Conservation (phyloP, 2,329 filamentous ascomycete species). For the Alternaria gansuensis region DNA sequence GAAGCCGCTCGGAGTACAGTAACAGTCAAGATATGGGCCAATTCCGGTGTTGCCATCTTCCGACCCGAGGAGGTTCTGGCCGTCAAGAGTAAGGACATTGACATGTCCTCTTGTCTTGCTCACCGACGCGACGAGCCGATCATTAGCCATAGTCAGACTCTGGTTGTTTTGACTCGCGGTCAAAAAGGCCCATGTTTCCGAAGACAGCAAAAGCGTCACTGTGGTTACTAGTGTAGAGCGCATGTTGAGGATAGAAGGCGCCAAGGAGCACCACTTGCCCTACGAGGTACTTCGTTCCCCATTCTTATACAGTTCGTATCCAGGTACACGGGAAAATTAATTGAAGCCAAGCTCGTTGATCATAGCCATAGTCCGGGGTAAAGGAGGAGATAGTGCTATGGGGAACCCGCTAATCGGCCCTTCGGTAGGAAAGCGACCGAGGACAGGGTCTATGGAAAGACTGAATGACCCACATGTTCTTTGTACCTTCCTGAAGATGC, state of each 20-base stretch:
- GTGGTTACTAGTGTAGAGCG: constrained; percentile 17
- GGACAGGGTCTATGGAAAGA: background rate
- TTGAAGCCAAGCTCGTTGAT: constrained; percentile 18
- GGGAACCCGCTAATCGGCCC: constrained; percentile 20
- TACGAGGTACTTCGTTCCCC: constrained; percentile 11
- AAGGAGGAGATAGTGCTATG: constrained; percentile 24
- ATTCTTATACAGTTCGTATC: constrained; percentile 18
- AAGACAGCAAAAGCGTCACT: constrained; percentile 23
- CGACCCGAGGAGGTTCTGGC: constrained; percentile 45
- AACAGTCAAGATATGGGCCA: constrained; percentile 50
- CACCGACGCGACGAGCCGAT: constrained; percentile 57
- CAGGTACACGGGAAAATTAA: constrained; percentile 34
- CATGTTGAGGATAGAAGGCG: constrained; percentile 21
- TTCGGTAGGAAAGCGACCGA: constrained; percentile 33
- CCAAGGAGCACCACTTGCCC: constrained; percentile 3
- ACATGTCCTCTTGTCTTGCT: constrained; percentile 57
- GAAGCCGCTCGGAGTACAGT: constrained; percentile 62
- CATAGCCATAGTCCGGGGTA: constrained; percentile 28
- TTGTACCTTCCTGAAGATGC: background rate
- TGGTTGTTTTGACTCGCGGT: constrained; percentile 31
- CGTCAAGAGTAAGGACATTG: constrained; percentile 57
- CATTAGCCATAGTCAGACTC: constrained; percentile 55
- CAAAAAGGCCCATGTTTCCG: constrained; percentile 27
- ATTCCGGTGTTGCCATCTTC: constrained; percentile 47
- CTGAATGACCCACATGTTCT: background rate